phyloP scores from a whole-genome alignment of 1,284 basidiomycete genomes.

The Stygiomarasmius scandens region DNA sequence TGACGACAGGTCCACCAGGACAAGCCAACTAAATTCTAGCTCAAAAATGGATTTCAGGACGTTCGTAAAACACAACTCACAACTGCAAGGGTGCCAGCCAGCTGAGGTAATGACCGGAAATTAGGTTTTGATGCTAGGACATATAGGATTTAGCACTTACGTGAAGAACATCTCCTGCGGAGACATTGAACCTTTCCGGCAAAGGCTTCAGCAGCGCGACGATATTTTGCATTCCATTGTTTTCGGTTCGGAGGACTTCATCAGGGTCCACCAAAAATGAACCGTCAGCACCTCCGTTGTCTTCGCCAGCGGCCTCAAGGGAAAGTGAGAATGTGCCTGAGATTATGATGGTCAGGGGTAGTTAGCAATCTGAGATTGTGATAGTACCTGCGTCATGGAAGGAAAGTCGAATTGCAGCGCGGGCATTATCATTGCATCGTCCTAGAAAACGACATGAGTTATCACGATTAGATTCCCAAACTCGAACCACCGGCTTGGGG shows the following conservation, averaged over 20 bases:
- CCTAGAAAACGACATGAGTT: constrained; percentile 3
- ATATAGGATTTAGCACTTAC: neutral
- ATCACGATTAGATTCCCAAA: neutral
- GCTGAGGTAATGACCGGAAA: no score
- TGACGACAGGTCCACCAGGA: constrained; percentile 17
- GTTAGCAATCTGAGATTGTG: no score
- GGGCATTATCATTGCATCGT: constrained; percentile 12
- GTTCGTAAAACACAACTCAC: constrained; percentile 1
- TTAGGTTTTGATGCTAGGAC: no score
- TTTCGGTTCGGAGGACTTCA: constrained; percentile 14
- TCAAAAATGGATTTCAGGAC: no score
- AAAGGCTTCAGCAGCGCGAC: constrained; percentile 11
- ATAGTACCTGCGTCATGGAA: constrained; percentile 20
- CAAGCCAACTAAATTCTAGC: constrained; percentile 18
- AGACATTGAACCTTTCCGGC: constrained; percentile 9
- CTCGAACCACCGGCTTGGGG: neutral
- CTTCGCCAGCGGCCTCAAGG: constrained; percentile 1
- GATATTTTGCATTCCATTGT: constrained; percentile 15
- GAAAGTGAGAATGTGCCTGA: constrained; percentile 17
- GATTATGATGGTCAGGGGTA: no score
- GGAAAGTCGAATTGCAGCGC: constrained; percentile 14
- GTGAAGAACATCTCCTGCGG: constrained; percentile 16
- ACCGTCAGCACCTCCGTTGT: constrained; percentile 19
- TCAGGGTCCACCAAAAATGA: constrained; percentile 14
- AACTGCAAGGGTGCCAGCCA: constrained; percentile 8